Evolutionary conservation across 768 basidiomycete species (phyloP).

Genomic region (Mycena pura): DNA sequence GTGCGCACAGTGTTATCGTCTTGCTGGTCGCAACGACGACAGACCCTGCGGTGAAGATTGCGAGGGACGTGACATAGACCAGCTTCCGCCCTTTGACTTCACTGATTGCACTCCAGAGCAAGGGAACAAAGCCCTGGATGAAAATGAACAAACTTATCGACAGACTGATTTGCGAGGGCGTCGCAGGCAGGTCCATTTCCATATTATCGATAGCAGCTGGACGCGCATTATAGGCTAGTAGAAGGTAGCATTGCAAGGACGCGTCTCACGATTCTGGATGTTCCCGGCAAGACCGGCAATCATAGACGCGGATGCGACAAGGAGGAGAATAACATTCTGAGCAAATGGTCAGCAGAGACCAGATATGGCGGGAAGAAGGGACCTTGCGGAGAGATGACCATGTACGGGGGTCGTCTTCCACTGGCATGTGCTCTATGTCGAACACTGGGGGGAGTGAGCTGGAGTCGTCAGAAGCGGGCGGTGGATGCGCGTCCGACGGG

Average conservation of each 20-base stretch:
- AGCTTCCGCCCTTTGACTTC: slow-evolving; percentile 80
- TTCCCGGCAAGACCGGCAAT: slow-evolving; percentile 64
- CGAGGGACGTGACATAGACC: slow-evolving; percentile 60
- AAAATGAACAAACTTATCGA: slow-evolving; percentile 76
- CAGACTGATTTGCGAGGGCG: slow-evolving; percentile 66
- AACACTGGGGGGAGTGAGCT: slow-evolving; percentile 1
- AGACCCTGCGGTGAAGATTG: slow-evolving; percentile 61
- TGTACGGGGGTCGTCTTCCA: slow-evolving; percentile 65
- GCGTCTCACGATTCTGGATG: slow-evolving; percentile 67
- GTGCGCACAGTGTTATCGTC: slow-evolving; percentile 54
- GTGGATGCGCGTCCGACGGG: background rate
- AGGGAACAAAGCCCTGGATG: slow-evolving; percentile 70
- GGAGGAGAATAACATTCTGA: slow-evolving; percentile 51
- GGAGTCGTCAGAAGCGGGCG: background rate
- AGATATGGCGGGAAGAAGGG: background rate
- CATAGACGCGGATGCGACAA: slow-evolving; percentile 60
- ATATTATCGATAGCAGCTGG: slow-evolving; percentile 70
- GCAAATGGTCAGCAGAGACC: background rate
- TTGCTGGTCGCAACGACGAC: slow-evolving; percentile 62
- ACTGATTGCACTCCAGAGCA: slow-evolving; percentile 72
- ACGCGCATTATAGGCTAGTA: background rate
- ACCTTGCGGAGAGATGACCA: slow-evolving; percentile 68
- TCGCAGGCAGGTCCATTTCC: slow-evolving; percentile 64
- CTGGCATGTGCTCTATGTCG: slow-evolving; percentile 61
- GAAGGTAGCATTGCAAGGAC: too few relatives aligned